phyloP scores from a whole-genome alignment of 2,329 filamentous ascomycete species.

The Fonsecaea erecta region DNA sequence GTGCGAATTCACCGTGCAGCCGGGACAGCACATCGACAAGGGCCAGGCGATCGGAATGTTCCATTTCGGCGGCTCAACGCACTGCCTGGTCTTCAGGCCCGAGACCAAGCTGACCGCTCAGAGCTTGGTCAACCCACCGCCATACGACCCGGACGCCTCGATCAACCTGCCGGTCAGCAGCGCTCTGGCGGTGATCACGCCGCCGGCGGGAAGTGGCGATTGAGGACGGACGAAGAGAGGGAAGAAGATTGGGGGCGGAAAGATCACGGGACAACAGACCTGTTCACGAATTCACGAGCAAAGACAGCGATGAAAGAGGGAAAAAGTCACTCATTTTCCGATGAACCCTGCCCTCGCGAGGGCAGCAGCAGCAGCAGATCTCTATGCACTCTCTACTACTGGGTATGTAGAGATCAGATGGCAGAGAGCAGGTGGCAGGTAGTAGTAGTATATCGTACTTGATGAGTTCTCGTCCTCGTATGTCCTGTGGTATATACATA shows the following conservation, averaged over 20 bases:
- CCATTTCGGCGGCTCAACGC: slow-evolving; percentile 73
- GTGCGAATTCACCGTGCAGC: slow-evolving; percentile 70
- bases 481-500: too few relatives aligned
- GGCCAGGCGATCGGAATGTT: slow-evolving; percentile 78
- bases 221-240: neutral
- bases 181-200: neutral
- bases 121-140: slow-evolving; percentile 3
- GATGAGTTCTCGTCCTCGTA: too few relatives aligned
- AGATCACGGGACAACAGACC: too few relatives aligned
- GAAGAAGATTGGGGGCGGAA: neutral
- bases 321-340: too few relatives aligned
- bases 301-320: too few relatives aligned
- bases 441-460: too few relatives aligned
- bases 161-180: neutral
- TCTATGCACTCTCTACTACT: too few relatives aligned
- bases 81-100: slow-evolving; percentile 67
- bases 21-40: slow-evolving; percentile 69
- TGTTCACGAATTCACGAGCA: too few relatives aligned
- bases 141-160: neutral
- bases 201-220: neutral
- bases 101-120: neutral
- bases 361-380: too few relatives aligned
- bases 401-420: too few relatives aligned
- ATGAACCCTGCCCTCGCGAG: too few relatives aligned
- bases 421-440: too few relatives aligned